These are phyloP conservation scores for Thermomyces lanuginosus DNA, from an alignment of 2,329 filamentous ascomycete genomes.

Conservation along the genomic window DNA sequence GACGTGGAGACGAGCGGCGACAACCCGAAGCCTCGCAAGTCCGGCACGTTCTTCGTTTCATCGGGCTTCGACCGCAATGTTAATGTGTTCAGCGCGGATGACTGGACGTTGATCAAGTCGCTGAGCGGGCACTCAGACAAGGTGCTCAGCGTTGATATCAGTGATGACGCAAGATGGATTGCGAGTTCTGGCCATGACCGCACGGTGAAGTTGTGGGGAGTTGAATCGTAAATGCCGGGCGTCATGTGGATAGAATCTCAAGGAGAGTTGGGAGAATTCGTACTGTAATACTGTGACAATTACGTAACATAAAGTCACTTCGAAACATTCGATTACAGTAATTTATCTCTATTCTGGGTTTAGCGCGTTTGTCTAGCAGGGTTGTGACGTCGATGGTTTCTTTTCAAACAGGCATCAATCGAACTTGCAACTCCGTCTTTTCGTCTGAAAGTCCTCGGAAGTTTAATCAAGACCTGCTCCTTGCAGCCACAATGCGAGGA, in stretches of 20 bases:
- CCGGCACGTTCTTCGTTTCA: conserved; percentile 79
- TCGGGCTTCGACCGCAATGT: conserved; percentile 89
- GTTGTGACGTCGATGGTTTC: background rate
- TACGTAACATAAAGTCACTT: too few species aligned
- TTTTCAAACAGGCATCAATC: background rate
- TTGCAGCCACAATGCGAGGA: conserved; percentile 2
- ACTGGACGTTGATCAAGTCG: conserved; percentile 81
- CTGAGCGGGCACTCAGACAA: conserved; percentile 83
- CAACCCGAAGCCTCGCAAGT: conserved; percentile 58
- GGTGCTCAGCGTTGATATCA: conserved; percentile 80
- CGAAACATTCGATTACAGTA: too few species aligned
- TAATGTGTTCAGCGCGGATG: conserved; percentile 89
- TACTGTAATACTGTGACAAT: too few species aligned
- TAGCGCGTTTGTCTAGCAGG: too few species aligned
- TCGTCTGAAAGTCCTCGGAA: background rate
- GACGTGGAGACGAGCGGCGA: conserved; percentile 48
- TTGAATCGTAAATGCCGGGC: conserved; percentile 35
- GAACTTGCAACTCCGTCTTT: background rate
- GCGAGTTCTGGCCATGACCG: conserved; percentile 86
- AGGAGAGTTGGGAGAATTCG: too few species aligned
- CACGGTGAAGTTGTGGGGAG: conserved; percentile 90
- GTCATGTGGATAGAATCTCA: too few species aligned
- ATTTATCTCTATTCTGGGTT: too few species aligned
- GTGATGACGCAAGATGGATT: conserved; percentile 75
- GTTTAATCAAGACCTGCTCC: background rate